Base-by-base conservation (phyloP, 2,329 filamentous ascomycete genomes). In the Stachybotrys chartarum region DNA sequence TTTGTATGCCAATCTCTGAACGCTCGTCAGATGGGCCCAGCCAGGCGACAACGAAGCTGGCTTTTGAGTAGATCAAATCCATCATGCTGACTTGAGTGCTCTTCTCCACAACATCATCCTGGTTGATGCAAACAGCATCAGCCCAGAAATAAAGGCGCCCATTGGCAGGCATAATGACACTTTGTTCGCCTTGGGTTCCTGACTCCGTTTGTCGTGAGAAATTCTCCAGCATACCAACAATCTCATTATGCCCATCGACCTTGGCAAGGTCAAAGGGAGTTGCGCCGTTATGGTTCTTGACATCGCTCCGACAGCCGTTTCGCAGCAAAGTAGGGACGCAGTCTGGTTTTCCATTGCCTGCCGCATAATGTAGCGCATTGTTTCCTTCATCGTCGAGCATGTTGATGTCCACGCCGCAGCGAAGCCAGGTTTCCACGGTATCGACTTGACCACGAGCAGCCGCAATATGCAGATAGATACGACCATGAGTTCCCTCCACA, bases 51-150 rank as follows among this genome's bases (percentile, higher is more conserved):
- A 66, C 63, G 35, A 56, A 61, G 5, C 56, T 53, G 0, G 66
- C 62, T n/a, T 50, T 50, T 8, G 57, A 60, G 56, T 67, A 70
- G 16, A 66, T 70, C 39, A 57, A 54, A 10, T 65, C 62, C 66
- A 68, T 68, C 51, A 66, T 60, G 17, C 50, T 57, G 6, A 68
- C 67, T 52, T 69, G 66, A 0, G 30, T 11, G 52, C 61, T 63
- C 52, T 67, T 65, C 53, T 69, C 66, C 0, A 54, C 54, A 0
- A 60, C 31, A n/a, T 68, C 60, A 5, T 35, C 17, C 56, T 68
- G 64, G 52, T 68, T 62, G 50, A 68, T 68, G 55, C 67, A 69
- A 2, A 68, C 58, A 0, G 67, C 65, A 35, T 69, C 66, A 0
- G 63, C 62, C 67, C 67, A 70, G 17, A 50, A 50, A 30, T 50